Base-by-base conservation (phyloP, 2,329 filamentous ascomycete species). In the Cryoendolithus antarcticus region DNA sequence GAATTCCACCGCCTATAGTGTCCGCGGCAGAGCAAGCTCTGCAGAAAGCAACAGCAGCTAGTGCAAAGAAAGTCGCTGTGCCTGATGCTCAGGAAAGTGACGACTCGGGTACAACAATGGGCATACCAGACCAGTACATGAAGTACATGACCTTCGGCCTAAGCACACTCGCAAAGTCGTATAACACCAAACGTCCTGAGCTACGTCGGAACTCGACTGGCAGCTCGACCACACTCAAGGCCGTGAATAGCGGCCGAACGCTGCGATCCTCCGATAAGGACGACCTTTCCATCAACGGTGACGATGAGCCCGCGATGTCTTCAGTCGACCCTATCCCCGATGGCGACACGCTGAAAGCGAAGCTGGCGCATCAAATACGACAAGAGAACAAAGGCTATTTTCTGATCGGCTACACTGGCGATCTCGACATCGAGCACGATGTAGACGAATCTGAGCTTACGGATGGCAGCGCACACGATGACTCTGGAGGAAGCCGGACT, bases 361-460 rank as follows among this genome's bases (percentile, higher is more conserved):
- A 77, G 50, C 65, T 84, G 37, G 83, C 77, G 50, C 45, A 45
- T 1, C 65, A 67, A 38, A 60, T 63, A 24, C 54, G 44, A 8
- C 54, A 52, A 10, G 67, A 70, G 44, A 65, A 65, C 40, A 48
- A 55, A 11, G 71, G 70, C 1, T 67, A 71, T 46, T 88, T 77
- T 50, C 62, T 86, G 13, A 72, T 88, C 41, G 82, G 82, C 0
- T 67, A 86, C 4, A 70, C 73, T 46, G 80, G 80, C 5, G 69
- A 79, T 29, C 67, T 82, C 27, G 72, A 77, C 8, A 68, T 74
- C 32, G 70, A 74, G 44, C 66, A 71, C 1, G 60, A 57, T 11
- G 47, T 46, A 11, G 49, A 50, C 10, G 58, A 59, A 13, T 40
- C 44, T 8, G 52, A 55, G 7, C 24, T 38, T 15, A 38, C 37